Base-by-base conservation (phyloP, 768 basidiomycete species). In the Suillus decipiens region DNA sequence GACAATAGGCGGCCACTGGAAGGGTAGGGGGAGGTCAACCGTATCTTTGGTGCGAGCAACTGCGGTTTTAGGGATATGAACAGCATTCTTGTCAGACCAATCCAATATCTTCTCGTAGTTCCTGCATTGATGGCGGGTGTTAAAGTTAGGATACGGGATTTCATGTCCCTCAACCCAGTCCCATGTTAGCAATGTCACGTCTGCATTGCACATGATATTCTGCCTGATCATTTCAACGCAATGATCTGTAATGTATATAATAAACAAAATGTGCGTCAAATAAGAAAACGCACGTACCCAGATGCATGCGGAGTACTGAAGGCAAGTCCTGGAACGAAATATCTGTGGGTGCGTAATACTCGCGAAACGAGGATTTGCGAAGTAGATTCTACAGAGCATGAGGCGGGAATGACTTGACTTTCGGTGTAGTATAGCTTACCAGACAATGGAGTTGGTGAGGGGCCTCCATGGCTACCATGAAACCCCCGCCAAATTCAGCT, bases 381-480 rank as follows among this genome's bases (percentile, higher is more conserved):
- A 66, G 63, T 47, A 64, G 48, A n/a, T 66, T 50, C 55, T 61
- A 39, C 43, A 31, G 2, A 24, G 17, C 5, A 28, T 22, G 14
- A 15, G 31, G 22, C 31, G 22, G 54, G 24, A 31, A 31, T 15
- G 11, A 42, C 2, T 5, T 15, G 2, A 22, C 2, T 31, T 10
- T n/a, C 31, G 17, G 24, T 33, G 14, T 5, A 9, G 7, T 31
- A 53, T 53, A 12, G 17, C 63, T 47, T 31, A 61, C 65, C 31
- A 66, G 41, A 37, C 63, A 66, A 6, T 61, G 63, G 2, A 67
- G 12, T 17, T 67, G 66, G n/a, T 67, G 66, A 10, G 39, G 22
- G 12, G 62, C 8, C 34, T 65, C 66, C 58, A 67, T 19, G 10
- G 61, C 56, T 1, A 55, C 64, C 19, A 67, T 56, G 55, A 50